These are phyloP conservation scores for Bathelium albidoporum DNA, from an alignment of 495 filamentous ascomycete species.

Conservation along the genomic window DNA sequence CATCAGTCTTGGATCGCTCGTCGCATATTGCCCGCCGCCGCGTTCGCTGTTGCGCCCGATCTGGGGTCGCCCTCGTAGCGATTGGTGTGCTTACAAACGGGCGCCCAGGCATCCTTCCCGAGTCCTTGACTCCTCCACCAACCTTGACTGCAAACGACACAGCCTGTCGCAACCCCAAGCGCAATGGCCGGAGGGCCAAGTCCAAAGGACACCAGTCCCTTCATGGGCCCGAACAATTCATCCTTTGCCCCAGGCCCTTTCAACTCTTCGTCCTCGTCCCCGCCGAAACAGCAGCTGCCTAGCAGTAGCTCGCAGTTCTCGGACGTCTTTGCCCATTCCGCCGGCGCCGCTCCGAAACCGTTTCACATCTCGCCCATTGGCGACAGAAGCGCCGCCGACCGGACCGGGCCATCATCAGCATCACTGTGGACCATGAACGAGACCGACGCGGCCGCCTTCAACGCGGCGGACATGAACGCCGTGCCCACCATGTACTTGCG, in stretches of 20 bases:
- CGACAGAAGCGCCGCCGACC: conserved; percentile 20
- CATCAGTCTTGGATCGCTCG: not conserved
- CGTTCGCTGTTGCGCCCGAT: not conserved
- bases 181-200: conserved; percentile 29
- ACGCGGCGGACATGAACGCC: conserved; percentile 18
- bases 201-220: conserved; percentile 26
- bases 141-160: not conserved
- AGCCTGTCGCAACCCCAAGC: not conserved
- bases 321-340: conserved; percentile 18
- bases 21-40: not conserved
- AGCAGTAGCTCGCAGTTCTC: conserved; percentile 10
- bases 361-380: conserved; percentile 9
- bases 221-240: conserved; percentile 19
- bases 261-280: conserved; percentile 24
- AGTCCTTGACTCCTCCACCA: not conserved
- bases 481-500: conserved; percentile 55
- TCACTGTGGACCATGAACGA: conserved; percentile 22
- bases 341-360: not conserved
- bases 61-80: not conserved
- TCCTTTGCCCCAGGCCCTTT: conserved; percentile 22
- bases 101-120: not conserved
- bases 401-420: conserved; percentile 12
- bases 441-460: conserved; percentile 11
- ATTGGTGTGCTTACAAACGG: not conserved
- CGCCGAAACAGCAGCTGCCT: conserved; percentile 21